Conservation (phyloP, 1,284 basidiomycete species). For the Rhodotorula mucilaginosa region DNA sequence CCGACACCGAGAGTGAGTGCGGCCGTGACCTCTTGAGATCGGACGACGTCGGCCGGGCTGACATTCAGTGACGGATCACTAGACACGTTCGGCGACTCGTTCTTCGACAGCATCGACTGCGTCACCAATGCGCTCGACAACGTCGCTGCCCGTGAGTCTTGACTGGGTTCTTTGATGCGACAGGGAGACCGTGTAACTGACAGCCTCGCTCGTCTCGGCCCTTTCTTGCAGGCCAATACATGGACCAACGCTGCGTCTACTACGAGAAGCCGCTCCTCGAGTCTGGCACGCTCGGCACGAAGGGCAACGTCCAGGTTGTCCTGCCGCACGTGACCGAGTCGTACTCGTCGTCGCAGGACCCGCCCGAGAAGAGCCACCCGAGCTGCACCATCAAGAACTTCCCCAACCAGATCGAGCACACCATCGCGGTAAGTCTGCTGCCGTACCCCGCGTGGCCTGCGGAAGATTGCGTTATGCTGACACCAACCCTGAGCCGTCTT, state of each 20-base stretch:
- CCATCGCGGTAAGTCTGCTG: constrained; percentile 71
- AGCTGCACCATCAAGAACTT: constrained; percentile 99
- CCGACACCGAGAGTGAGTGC: constrained; percentile 80
- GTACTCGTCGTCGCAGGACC: constrained; percentile 97
- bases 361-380: constrained; percentile 96
- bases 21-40: not conserved
- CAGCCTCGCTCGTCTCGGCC: not conserved
- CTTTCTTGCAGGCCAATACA: constrained; percentile 63
- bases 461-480: not conserved
- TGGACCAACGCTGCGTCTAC: constrained; percentile 98
- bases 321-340: constrained; percentile 95
- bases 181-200: not conserved
- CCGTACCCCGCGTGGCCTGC: not conserved
- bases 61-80: not conserved
- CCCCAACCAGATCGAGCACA: constrained; percentile 97
- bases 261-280: constrained; percentile 95
- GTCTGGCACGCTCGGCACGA: constrained; percentile 96
- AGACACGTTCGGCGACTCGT: constrained; percentile 86
- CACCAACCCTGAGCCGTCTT: constrained; percentile 2
- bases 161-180: too few relatives aligned
- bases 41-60: not conserved
- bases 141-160: constrained; percentile 74
- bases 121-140: constrained; percentile 99
- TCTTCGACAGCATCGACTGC: constrained; percentile 84
- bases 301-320: constrained; percentile 96